phyloP scores from a whole-genome alignment of 352 stramenopile genomes.

The Lagenidium sp. region DNA sequence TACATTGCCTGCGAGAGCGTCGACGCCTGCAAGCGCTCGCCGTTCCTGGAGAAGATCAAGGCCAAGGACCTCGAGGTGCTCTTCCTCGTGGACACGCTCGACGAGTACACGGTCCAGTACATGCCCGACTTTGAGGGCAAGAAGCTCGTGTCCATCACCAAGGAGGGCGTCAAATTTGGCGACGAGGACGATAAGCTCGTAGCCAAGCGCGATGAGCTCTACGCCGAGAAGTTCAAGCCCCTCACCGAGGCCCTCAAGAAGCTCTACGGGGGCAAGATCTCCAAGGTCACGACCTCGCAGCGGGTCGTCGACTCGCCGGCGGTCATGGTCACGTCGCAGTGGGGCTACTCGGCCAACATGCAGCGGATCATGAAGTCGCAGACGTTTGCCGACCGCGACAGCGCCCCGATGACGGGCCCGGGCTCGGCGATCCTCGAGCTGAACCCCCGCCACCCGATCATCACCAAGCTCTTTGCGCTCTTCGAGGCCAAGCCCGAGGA shows the following conservation, averaged over 20 bases:
- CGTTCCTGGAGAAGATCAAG: conserved; percentile 96
- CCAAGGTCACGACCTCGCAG: conserved; percentile 94
- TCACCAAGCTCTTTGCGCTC: conserved; percentile 91
- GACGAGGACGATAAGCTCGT: conserved; percentile 96
- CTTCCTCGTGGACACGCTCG: conserved; percentile 97
- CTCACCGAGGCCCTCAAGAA: conserved; percentile 96
- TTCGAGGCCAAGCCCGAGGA: conserved; percentile 56
- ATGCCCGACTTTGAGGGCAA: conserved; percentile 93
- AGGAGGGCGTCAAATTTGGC: conserved; percentile 98
- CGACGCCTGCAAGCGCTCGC: conserved; percentile 90
- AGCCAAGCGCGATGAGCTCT: conserved; percentile 93
- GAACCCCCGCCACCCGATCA: conserved; percentile 98
- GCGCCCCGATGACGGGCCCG: conserved; percentile 15
- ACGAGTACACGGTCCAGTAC: conserved; percentile 97
- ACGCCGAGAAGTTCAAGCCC: conserved; percentile 94
- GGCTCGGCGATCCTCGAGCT: conserved; percentile 95
- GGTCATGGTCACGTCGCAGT: conserved; percentile 96
- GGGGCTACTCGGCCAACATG: conserved; percentile 99
- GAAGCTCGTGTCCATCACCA: conserved; percentile 95
- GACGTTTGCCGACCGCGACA: conserved; percentile 88
- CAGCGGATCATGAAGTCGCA: conserved; percentile 99
- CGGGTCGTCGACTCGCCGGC: conserved; percentile 90
- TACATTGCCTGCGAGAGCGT: conserved; percentile 95
- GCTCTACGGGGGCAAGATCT: conserved; percentile 92
- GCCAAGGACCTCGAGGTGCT: conserved; percentile 98